Percentiles rank a stretch among this genome's conserved stretches.
phyloP scores from a whole-genome alignment of 352 stramenopile genomes.

The Phytopythium aichiense region DNA sequence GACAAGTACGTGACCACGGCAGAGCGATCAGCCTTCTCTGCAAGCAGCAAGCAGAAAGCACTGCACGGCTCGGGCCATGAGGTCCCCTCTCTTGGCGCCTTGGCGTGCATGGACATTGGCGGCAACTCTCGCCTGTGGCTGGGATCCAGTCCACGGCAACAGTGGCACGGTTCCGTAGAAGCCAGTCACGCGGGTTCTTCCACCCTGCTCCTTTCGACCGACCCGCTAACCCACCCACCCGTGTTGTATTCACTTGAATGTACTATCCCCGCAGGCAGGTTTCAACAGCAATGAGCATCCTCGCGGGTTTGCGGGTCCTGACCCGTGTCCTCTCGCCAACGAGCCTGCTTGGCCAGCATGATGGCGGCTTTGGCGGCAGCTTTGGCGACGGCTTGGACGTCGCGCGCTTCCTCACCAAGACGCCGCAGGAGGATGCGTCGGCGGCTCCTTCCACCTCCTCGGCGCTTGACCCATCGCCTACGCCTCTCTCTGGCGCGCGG shows the following conservation, averaged over 20 bases:
- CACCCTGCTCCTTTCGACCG: not conserved
- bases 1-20: not conserved
- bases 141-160: not conserved
- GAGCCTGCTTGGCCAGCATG: not conserved
- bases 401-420: not conserved
- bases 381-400: not conserved
- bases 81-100: not conserved
- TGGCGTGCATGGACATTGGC: slow-evolving; percentile 1
- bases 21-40: too few relatives aligned
- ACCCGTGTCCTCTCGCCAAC: not conserved
- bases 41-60: not conserved
- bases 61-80: not conserved
- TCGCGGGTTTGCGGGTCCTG: not conserved
- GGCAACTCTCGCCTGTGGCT: slow-evolving; percentile 2
- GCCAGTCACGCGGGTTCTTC: not conserved
- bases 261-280: not conserved
- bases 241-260: not conserved
- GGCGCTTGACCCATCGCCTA: not conserved
- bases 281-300: not conserved
- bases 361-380: not conserved
- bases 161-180: slow-evolving; percentile 2
- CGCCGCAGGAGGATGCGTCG: not conserved
- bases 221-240: slow-evolving; percentile 4
- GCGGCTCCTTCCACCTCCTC: not conserved
- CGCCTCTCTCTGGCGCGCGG: slow-evolving; percentile 5